These are phyloP conservation scores for Xylaria digitata DNA, from an alignment of 2,329 filamentous ascomycete species.

Conservation along the genomic window DNA sequence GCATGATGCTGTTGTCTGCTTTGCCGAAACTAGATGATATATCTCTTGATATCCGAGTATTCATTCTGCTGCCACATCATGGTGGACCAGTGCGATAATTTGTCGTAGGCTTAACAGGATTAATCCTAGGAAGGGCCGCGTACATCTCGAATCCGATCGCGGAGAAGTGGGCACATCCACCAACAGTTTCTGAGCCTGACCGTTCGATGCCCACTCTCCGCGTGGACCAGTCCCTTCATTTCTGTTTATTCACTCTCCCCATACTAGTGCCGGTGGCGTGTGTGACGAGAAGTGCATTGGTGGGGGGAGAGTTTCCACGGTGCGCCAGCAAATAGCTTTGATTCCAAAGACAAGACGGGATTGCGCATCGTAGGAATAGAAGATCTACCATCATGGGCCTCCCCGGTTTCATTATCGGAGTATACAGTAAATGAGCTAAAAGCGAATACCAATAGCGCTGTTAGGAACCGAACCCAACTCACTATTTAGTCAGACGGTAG, in stretches of 20 bases:
- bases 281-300: background rate
- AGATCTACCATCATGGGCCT: background rate
- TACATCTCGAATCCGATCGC: background rate
- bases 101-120: background rate
- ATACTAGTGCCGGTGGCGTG: background rate
- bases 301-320: background rate
- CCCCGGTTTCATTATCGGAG: constrained; percentile 16
- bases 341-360: background rate
- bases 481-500: no score
- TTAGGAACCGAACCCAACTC: no score
- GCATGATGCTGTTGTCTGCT: background rate
- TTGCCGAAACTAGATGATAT: background rate
- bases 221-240: background rate
- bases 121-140: background rate
- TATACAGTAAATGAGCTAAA: no score
- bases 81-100: background rate
- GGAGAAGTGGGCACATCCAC: constrained; percentile 6
- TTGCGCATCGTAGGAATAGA: background rate
- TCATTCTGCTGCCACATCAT: background rate
- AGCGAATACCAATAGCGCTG: no score
- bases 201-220: constrained; percentile 8
- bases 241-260: background rate
- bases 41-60: background rate
- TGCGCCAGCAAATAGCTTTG: background rate
- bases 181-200: background rate